Conservation (phyloP, 805 yeast species). For the Hyphopichia homilentoma region DNA sequence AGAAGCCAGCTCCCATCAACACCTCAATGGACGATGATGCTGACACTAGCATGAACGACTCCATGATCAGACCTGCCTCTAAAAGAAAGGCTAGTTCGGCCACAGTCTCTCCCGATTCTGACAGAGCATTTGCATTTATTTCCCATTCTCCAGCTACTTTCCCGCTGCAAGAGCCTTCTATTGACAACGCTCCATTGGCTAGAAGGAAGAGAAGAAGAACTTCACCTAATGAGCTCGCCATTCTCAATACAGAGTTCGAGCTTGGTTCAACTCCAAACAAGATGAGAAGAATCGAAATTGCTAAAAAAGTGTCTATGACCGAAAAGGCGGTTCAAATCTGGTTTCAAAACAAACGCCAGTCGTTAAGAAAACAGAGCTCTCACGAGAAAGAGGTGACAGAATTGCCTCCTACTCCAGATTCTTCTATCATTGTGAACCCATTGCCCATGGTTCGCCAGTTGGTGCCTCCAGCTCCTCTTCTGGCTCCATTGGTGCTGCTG, state of each 20-base stretch:
- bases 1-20: constrained; percentile 3
- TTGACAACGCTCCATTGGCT: constrained; percentile 89
- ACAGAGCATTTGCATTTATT: constrained; percentile 73
- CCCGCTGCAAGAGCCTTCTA: constrained; percentile 75
- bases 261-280: constrained; percentile 80
- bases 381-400: constrained; percentile 39
- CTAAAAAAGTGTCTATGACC: constrained; percentile 82
- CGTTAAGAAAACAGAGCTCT: constrained; percentile 51
- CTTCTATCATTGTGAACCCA: constrained; percentile 3
- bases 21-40: constrained; percentile 3
- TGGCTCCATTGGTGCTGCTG: constrained; percentile 15
- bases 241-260: constrained; percentile 77
- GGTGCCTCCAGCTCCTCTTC: constrained; percentile 2
- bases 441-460: neutral
- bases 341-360: constrained; percentile 95
- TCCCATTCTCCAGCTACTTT: constrained; percentile 90
- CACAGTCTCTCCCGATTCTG: constrained; percentile 9
- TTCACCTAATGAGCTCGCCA: constrained; percentile 76
- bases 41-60: constrained; percentile 3
- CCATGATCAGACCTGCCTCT: constrained; percentile 2
- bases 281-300: constrained; percentile 71
- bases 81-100: neutral
- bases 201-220: constrained; percentile 95
- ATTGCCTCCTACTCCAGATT: constrained; percentile 37
- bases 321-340: constrained; percentile 97